Conservation (phyloP, 768 basidiomycete genomes). For the Crucibulum laeve region DNA sequence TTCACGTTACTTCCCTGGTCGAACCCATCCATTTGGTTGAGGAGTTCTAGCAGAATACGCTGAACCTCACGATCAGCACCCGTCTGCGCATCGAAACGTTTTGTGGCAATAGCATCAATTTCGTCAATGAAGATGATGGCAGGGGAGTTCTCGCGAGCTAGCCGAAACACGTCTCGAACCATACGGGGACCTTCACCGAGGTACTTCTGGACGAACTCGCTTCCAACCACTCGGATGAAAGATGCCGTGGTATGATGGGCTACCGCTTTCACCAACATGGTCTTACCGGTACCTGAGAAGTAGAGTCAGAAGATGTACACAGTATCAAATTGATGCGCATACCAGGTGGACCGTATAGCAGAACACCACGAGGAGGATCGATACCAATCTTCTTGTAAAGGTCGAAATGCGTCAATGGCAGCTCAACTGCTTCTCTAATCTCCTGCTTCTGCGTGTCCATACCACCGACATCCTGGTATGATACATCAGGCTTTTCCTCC, state of each 20-base stretch:
- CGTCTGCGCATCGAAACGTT: conserved; percentile 99
- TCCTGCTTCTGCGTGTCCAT: conserved; percentile 99
- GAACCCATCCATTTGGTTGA: conserved; percentile 99
- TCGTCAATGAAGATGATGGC: conserved; percentile 99
- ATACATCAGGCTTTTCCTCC: conserved; percentile 93
- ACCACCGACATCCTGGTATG: conserved; percentile 93
- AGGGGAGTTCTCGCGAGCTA: conserved; percentile 95
- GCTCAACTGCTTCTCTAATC: conserved; percentile 96
- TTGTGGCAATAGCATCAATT: conserved; percentile 98
- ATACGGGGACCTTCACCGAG: conserved; percentile 98
- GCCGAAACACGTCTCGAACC: conserved; percentile 98
- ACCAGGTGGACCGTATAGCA: conserved; percentile 97
- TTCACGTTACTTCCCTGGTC: conserved; percentile 99
- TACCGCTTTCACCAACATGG: conserved; percentile 99
- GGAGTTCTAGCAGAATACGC: conserved; percentile 91
- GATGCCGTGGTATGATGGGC: conserved; percentile 95
- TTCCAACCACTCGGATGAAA: conserved; percentile 97
- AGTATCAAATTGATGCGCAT: conserved; percentile 10
- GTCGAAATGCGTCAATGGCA: conserved; percentile 95
- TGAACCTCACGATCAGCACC: conserved; percentile 99
- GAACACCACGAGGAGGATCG: conserved; percentile 94
- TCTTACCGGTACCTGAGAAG: conserved; percentile 86
- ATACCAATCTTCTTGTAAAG: conserved; percentile 99
- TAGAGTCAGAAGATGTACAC: background rate
- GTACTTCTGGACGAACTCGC: conserved; percentile 99